phyloP scores from a whole-genome alignment of 2,329 filamentous ascomycete species.

The Lojkania enalia region DNA sequence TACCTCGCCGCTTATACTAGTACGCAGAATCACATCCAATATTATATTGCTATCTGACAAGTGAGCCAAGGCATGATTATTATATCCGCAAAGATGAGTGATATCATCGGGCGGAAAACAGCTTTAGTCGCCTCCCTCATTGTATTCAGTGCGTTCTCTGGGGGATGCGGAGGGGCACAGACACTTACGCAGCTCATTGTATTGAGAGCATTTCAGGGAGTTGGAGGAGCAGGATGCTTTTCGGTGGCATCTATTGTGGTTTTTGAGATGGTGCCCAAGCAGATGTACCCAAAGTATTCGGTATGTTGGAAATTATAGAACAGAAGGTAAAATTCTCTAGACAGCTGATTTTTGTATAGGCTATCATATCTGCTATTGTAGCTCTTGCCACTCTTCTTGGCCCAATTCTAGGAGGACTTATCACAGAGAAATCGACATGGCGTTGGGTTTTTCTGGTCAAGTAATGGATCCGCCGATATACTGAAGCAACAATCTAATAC shows the following conservation, averaged over 20 bases:
- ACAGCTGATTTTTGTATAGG: too few species aligned
- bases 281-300: constrained; percentile 5
- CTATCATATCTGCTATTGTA: constrained; percentile 4
- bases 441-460: constrained; percentile 44
- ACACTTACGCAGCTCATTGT: constrained; percentile 37
- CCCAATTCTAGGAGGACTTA: constrained; percentile 28
- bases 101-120: constrained; percentile 34
- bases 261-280: constrained; percentile 29
- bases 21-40: constrained; percentile 14
- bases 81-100: constrained; percentile 35
- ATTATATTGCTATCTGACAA: not conserved
- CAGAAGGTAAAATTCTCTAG: too few species aligned
- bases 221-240: constrained; percentile 33
- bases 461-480: constrained; percentile 1
- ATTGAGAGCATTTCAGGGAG: constrained; percentile 35
- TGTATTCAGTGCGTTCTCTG: constrained; percentile 32
- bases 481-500: not conserved
- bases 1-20: constrained; percentile 41
- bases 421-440: constrained; percentile 21
- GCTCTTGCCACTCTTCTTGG: constrained; percentile 12
- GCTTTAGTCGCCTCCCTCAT: constrained; percentile 24
- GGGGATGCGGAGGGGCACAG: constrained; percentile 30
- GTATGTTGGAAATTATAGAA: too few species aligned
- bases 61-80: constrained; percentile 13
- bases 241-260: constrained; percentile 29